A percentile compares a stretch with the other conserved stretches of the same genome.
These are phyloP conservation scores for Suhomyces maxii DNA, from an alignment of 1,139 yeast genomes.

Conservation along the genomic window DNA sequence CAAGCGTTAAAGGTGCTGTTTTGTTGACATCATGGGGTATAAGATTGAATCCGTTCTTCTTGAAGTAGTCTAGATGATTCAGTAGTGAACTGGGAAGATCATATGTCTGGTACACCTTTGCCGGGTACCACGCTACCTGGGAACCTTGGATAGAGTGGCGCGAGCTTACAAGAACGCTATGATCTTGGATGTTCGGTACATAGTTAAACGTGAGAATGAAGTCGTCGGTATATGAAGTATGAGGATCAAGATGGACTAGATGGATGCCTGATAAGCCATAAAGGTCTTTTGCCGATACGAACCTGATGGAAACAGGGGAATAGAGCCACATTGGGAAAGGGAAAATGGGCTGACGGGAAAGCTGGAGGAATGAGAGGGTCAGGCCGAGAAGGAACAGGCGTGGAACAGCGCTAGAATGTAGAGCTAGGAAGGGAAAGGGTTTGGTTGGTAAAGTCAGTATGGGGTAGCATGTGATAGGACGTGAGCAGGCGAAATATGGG, in stretches of 20 bases:
- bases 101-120: conserved; percentile 6
- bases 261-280: conserved; percentile 32
- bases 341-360: background rate
- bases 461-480: background rate
- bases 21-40: conserved; percentile 27
- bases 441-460: background rate
- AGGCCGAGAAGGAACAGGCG: too few species aligned
- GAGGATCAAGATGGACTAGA: conserved; percentile 12
- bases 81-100: conserved; percentile 4
- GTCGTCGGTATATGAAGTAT: conserved; percentile 15
- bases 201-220: conserved; percentile 21
- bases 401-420: background rate
- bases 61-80: conserved; percentile 18
- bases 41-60: conserved; percentile 27
- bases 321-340: conserved; percentile 20
- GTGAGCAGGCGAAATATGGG: background rate
- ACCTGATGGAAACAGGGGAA: conserved; percentile 29
- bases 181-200: conserved; percentile 16
- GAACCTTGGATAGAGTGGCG: conserved; percentile 14
- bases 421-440: background rate
- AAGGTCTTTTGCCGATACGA: conserved; percentile 18
- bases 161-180: conserved; percentile 20
- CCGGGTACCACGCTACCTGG: conserved; percentile 25
- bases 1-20: background rate
- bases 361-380: background rate